Evolutionary conservation across 495 filamentous ascomycete species (phyloP), one percentile per base, ranked within the genome.

Genomic region (Cercophora scortea): DNA sequence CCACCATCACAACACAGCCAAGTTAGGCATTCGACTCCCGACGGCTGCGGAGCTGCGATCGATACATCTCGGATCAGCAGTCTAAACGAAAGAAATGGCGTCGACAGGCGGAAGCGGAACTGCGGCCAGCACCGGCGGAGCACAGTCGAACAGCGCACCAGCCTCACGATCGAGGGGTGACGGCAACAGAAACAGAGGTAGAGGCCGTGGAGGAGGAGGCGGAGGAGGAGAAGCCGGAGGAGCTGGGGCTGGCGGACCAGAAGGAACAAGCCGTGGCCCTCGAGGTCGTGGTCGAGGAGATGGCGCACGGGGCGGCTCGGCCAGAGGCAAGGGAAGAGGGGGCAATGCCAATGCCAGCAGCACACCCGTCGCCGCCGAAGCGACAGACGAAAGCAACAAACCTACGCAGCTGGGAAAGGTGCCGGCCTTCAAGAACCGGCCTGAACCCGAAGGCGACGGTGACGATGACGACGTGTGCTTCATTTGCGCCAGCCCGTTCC

Each of bases 401-500:
- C 52, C 51, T 43, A 32, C 55, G 44, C 50, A 52, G 15, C 42
- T 32, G 33, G 41, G 32, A 12, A 59, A 53, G 44, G 16, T 43
- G 0, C 54, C 45, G 6, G 43, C 50, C 42, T 64, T 64, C 57
- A 65, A 62, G 54, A 50, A 42, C 34, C 47, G 52, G 47, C 42
- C 48, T n/a, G 51, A 61, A 25, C 48, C 44, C 7, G 38, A 61
- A 45, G 58, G 61, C 10, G 64, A 83, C 51, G 82, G 81, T 39
- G 74, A 76, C 19, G 88, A 92, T 55, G 81, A 77, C 8, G 88
- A 95, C 47, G 77, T 95, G 50, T 99, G 93, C 76, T 97, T 96
- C 69, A 97, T 99, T 55, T 99, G 93, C 66, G 90, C 94, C 19
- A 92, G 87, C 40, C 79, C 81, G 1, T 85, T 97, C 47, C 79